phyloP scores from a whole-genome alignment of 495 filamentous ascomycete species.

The Xylaria castorea region DNA sequence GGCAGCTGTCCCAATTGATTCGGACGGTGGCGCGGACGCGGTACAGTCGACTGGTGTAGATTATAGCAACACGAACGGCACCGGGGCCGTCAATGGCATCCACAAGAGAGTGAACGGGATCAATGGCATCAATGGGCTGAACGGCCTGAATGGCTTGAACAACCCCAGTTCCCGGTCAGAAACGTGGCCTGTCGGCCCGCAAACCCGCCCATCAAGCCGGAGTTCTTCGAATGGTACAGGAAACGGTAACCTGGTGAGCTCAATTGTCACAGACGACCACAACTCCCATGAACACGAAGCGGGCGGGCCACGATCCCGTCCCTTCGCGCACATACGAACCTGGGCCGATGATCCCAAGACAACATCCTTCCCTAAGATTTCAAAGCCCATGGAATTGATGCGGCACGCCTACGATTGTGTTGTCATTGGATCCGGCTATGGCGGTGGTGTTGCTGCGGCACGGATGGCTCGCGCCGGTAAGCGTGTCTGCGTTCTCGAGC shows the following conservation, averaged over 20 bases:
- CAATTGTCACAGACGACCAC: conserved; percentile 23
- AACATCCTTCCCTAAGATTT: conserved; percentile 57
- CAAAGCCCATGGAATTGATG: conserved; percentile 63
- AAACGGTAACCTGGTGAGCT: conserved; percentile 1
- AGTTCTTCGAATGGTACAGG: conserved; percentile 5
- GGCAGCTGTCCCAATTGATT: conserved; percentile 9
- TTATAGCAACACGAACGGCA: conserved; percentile 18
- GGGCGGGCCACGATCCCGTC: conserved; percentile 45
- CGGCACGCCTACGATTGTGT: conserved; percentile 67
- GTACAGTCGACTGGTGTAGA: conserved; percentile 15
- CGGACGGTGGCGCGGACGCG: neutral
- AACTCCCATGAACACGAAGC: conserved; percentile 37
- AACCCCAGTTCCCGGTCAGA: neutral
- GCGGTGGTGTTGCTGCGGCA: conserved; percentile 69
- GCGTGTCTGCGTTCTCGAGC: conserved; percentile 67
- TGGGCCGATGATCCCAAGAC: conserved; percentile 51
- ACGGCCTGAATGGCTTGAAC: neutral
- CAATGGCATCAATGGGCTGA: neutral
- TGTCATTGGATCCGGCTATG: conserved; percentile 72
- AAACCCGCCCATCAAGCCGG: conserved; percentile 14
- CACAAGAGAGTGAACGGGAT: conserved; percentile 22
- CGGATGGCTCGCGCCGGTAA: conserved; percentile 68
- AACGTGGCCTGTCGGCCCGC: conserved; percentile 23
- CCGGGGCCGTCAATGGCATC: conserved; percentile 15
- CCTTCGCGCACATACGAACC: conserved; percentile 46